Evolutionary conservation across 2,329 filamentous ascomycete species (phyloP), one percentile per base, ranked within the genome.

Genomic region (Fusarium tricinctum): DNA sequence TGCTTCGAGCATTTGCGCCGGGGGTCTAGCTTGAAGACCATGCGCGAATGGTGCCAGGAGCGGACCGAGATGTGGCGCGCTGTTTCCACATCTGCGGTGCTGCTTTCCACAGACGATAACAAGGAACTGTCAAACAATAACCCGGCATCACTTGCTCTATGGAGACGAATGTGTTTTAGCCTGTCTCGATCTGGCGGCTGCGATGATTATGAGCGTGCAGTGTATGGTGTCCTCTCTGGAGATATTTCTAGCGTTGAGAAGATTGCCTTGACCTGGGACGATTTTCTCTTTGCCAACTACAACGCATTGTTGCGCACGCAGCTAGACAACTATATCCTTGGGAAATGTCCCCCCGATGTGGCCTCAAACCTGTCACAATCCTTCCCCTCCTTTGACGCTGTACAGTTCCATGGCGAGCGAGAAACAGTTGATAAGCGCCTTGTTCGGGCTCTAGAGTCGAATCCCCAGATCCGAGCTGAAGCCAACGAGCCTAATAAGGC

Each of bases 1-100:
- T 96, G 93, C 79, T 98, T 94, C 82, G 93, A 97, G 78, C 92
- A 97, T 83, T 84, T 99, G 52, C 89, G 95, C 48, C 89, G 94
- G 45, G 96, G 96, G n/a, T 90, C 89, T 69, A 88, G 85, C 64
- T 88, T 92, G 80, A 80, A 86, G 10, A 87, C 91, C 38, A 92
- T 98, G 66, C 88, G 89, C 55, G 91, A 94, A 48, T 97, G 94
- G 93, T 97, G 94, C 74, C 83, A 91, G 46, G 92, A 95, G 73
- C 88, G 92, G 61, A 92, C 93, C 12, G 94, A 98, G 80, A 88
- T 90, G 64, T 99, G 95, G 95, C 89, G 95, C 65, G 93, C 93
- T 42, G 86, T 95, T 35, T 92, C 91, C 62, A 87, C 98, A 74
- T 92, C 92, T 22, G 91, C 91, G 19, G 82, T 92, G 64, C 86